phyloP scores from a whole-genome alignment of 805 yeast species.

The Suhomyces sp. region DNA sequence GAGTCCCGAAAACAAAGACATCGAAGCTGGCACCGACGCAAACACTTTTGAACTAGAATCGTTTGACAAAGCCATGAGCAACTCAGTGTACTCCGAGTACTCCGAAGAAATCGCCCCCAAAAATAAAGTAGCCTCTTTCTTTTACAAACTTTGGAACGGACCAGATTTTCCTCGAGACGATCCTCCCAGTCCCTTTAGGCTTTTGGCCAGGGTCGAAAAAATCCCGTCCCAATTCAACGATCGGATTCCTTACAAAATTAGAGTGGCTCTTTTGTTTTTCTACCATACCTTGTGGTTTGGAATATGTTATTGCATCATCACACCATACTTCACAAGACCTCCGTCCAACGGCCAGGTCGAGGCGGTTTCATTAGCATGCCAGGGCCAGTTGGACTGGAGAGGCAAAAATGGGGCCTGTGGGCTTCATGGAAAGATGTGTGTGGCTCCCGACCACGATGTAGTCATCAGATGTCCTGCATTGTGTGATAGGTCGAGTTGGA shows the following conservation, averaged over 20 bases:
- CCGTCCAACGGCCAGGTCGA: slow-evolving; percentile 24
- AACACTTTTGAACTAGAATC: neutral
- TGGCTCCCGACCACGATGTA: slow-evolving; percentile 43
- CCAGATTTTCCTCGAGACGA: slow-evolving; percentile 32
- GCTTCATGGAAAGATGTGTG: slow-evolving; percentile 59
- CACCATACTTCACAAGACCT: slow-evolving; percentile 38
- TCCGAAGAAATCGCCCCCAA: neutral
- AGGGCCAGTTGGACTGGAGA: slow-evolving; percentile 52
- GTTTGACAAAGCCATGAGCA: neutral
- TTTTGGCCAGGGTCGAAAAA: slow-evolving; percentile 34
- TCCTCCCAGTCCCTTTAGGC: slow-evolving; percentile 9
- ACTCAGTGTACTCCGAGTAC: neutral
- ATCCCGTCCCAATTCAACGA: slow-evolving; percentile 40
- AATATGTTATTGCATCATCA: slow-evolving; percentile 33
- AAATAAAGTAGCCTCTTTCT: slow-evolving; percentile 11
- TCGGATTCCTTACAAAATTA: slow-evolving; percentile 22
- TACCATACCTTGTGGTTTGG: slow-evolving; percentile 50
- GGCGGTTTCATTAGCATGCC: slow-evolving; percentile 46
- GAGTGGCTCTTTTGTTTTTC: slow-evolving; percentile 27
- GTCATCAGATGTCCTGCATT: slow-evolving; percentile 81
- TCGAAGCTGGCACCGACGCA: neutral
- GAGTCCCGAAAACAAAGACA: neutral
- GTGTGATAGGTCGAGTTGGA: slow-evolving; percentile 75
- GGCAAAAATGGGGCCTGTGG: slow-evolving; percentile 82
- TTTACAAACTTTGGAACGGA: slow-evolving; percentile 52